These are phyloP conservation scores for Panaeolus cyanescens DNA, from an alignment of 768 basidiomycete genomes.

Conservation along the genomic window DNA sequence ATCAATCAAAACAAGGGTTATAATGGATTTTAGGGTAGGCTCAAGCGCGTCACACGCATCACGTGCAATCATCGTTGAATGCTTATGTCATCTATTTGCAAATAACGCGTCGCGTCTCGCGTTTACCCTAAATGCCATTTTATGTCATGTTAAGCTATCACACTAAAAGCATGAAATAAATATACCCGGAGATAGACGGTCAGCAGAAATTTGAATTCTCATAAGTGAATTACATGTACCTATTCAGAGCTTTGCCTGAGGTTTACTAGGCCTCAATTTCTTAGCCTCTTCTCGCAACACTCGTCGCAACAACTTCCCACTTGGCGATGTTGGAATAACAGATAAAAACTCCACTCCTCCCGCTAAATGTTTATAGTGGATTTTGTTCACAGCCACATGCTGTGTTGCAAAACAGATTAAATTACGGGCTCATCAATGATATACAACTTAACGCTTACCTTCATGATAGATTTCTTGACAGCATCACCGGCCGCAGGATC, in stretches of 20 bases:
- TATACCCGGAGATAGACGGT: too few species aligned
- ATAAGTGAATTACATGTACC: not conserved
- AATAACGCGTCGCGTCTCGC: constrained; percentile 2
- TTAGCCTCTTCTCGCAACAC: constrained; percentile 53
- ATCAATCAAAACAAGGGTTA: constrained; percentile 10
- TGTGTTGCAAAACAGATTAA: constrained; percentile 18
- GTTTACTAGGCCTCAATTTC: constrained; percentile 15
- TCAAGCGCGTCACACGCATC: constrained; percentile 21
- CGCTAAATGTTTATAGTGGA: constrained; percentile 57
- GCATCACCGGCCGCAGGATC: constrained; percentile 27
- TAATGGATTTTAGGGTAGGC: constrained; percentile 24
- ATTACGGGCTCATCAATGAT: not conserved
- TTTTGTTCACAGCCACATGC: constrained; percentile 58
- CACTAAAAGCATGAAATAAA: too few species aligned
- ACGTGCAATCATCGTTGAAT: constrained; percentile 5
- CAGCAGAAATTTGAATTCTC: not conserved
- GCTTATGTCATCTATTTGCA: constrained; percentile 3
- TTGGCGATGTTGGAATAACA: constrained; percentile 63
- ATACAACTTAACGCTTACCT: constrained; percentile 32
- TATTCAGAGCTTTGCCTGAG: constrained; percentile 9
- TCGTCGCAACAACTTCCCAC: constrained; percentile 56
- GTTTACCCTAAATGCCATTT: not conserved
- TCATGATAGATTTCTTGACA: constrained; percentile 47
- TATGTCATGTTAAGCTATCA: too few species aligned
- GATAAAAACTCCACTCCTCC: constrained; percentile 61